Conservation (phyloP, 1,284 basidiomycete species). For the Ceratobasidium theobromae region DNA sequence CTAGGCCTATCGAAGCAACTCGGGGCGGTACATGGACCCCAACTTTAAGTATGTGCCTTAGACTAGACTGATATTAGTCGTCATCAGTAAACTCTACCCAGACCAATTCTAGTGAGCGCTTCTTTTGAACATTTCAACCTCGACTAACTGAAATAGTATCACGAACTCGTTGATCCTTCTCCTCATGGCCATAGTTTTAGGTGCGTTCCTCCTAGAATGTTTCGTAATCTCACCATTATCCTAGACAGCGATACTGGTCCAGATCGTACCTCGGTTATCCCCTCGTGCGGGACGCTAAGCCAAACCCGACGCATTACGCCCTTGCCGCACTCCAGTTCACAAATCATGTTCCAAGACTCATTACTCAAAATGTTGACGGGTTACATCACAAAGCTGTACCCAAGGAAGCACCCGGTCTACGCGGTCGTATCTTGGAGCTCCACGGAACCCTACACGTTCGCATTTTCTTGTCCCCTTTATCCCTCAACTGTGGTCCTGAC, state of each 20-base stretch:
- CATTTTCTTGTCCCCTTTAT: conserved; percentile 30
- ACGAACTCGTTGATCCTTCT: conserved; percentile 74
- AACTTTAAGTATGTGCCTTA: conserved; percentile 73
- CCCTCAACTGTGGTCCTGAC: conserved; percentile 11
- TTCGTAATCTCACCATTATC: not conserved
- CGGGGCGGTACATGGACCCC: conserved; percentile 86
- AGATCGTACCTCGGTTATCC: conserved; percentile 83
- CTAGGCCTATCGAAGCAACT: conserved; percentile 70
- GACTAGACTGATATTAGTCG: not conserved
- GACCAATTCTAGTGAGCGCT: conserved; percentile 58
- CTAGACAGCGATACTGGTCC: conserved; percentile 78
- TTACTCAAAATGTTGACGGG: conserved; percentile 94
- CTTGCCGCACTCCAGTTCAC: conserved; percentile 79
- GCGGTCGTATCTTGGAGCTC: conserved; percentile 70
- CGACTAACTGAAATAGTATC: conserved; percentile 54
- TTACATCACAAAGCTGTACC: conserved; percentile 76
- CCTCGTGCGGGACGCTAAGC: conserved; percentile 72
- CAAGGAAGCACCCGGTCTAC: conserved; percentile 41
- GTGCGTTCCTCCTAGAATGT: conserved; percentile 44
- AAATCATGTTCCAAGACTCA: conserved; percentile 60
- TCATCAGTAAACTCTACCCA: conserved; percentile 38
- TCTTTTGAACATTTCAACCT: not conserved
- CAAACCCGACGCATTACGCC: conserved; percentile 86
- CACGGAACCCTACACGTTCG: conserved; percentile 85
- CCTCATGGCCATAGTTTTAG: conserved; percentile 66